phyloP scores from a whole-genome alignment of 148 eudicot species.

The Salicornia ramosissima region DNA sequence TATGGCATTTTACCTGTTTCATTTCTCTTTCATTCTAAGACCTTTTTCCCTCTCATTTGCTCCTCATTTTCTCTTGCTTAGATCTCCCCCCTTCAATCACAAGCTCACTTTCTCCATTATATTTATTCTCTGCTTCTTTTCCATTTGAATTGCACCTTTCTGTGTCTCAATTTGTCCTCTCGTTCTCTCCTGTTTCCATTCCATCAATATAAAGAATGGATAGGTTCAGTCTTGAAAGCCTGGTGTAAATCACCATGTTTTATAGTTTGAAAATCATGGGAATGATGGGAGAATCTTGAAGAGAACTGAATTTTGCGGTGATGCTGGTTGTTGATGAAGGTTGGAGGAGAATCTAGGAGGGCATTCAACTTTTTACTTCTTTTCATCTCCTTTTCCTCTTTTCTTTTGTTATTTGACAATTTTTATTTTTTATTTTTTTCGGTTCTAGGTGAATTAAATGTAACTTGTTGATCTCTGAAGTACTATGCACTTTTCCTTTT shows the following conservation, averaged over 20 bases:
- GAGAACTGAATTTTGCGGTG: too few relatives aligned
- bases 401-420: background rate
- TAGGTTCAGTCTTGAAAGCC: background rate
- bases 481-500: background rate
- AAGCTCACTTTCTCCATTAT: background rate
- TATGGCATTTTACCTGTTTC: background rate
- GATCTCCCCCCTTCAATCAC: background rate
- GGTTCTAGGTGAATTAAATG: background rate
- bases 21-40: background rate
- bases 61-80: background rate
- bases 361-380: background rate
- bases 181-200: background rate
- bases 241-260: background rate
- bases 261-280: background rate
- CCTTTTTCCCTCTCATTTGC: too few relatives aligned
- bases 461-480: background rate
- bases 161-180: background rate
- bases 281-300: too few relatives aligned
- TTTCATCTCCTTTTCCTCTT: background rate
- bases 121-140: background rate
- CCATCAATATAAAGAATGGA: too few relatives aligned
- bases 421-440: background rate
- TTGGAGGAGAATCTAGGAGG: background rate
- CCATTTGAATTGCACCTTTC: background rate
- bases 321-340: too few relatives aligned